Evolutionary conservation across 1,284 basidiomycete genomes (phyloP), one percentile per base, ranked within the genome.

Genomic region (Cerrena zonata): DNA sequence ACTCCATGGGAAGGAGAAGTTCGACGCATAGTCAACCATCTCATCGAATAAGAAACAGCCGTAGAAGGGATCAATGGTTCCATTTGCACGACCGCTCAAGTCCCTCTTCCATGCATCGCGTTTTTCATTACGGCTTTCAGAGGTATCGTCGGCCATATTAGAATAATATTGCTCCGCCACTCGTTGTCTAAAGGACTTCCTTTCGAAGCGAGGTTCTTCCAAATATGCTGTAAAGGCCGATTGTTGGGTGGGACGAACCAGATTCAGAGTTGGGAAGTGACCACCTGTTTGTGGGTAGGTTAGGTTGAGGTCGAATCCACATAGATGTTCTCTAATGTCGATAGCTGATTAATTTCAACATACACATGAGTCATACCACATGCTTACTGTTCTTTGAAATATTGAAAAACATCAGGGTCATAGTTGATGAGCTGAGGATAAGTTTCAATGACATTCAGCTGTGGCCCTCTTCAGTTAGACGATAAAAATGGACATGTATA

Each of bases 231-330:
- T 27, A 22, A 30, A 40, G 37, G 34, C 38, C 5, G 39, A 40
- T 22, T 40, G 39, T 7, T 10, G 15, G 15, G 41, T 30, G 25
- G 45, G 18, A 15, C 30, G 47, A 24, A 19, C 21, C 49, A 12
- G 44, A 18, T 40, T 40, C 48, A 59, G 44, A 3, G 75, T 67
- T 0, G 80, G 79, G 48, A 86, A 75, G 47, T 67, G 65, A 27
- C 71, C 73, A 18, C 21, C 19, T 21, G 69, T 68, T 61, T 87
- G 81, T 1, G 86, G 86, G 56, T 89, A 89, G 18, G 82, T 80
- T 10, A 89, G 67, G 61, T 82, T 84, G 25, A 89, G 62, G 60
- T 88, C 73, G 59, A 77, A 85, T 2, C 78, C 77, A 56, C 86
- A 89, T 22, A 85, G 69, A 47, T 78, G 72, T 24, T 71, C 64